A percentile compares a stretch with the other conserved stretches of the same genome.
Conservation (phyloP, 1,139 yeast genomes). For the Nakaseomyces kungkrabaensis region DNA sequence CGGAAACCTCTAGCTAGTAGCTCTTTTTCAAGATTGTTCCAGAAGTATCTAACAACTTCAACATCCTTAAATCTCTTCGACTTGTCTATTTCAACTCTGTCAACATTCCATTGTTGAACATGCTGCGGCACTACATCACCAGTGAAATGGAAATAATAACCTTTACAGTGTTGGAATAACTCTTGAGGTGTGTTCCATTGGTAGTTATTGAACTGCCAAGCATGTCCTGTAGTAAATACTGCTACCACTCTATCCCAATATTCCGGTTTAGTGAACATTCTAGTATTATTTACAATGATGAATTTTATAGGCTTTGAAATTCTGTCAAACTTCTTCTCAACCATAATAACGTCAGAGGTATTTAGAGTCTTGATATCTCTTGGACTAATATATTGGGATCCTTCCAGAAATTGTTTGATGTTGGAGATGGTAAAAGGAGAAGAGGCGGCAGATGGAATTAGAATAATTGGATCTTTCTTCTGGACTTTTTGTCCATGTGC, state of each 20-base stretch:
- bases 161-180: constrained; percentile 75
- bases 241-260: constrained; percentile 97
- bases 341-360: constrained; percentile 19
- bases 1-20: constrained; percentile 39
- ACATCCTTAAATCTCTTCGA: constrained; percentile 80
- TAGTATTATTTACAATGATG: constrained; percentile 73
- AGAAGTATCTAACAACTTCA: constrained; percentile 73
- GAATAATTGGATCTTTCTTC: constrained; percentile 75
- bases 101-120: constrained; percentile 81
- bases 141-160: constrained; percentile 65
- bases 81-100: constrained; percentile 66
- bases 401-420: constrained; percentile 71
- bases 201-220: constrained; percentile 91
- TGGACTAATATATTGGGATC: constrained; percentile 62
- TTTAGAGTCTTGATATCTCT: constrained; percentile 23
- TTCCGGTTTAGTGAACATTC: constrained; percentile 84
- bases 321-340: constrained; percentile 27
- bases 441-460: constrained; percentile 91
- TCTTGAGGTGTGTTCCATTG: constrained; percentile 72
- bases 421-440: constrained; percentile 74
- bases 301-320: constrained; percentile 27
- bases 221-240: constrained; percentile 91
- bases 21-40: constrained; percentile 66
- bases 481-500: constrained; percentile 12
- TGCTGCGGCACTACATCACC: constrained; percentile 75